phyloP scores from a whole-genome alignment of 73 alveolate genomes.

The Paramecium octaurelia region DNA sequence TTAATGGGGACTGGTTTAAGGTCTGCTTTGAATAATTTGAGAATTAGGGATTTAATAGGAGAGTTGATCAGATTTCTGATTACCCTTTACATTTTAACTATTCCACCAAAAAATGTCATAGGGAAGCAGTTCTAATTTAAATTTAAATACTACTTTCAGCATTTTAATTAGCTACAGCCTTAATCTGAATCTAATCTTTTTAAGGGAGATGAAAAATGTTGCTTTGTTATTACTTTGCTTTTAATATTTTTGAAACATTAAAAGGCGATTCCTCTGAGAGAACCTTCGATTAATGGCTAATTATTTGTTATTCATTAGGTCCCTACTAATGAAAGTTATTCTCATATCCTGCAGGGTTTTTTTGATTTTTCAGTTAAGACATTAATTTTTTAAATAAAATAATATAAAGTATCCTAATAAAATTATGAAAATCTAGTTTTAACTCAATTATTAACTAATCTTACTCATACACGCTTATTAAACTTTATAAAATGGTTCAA shows the following conservation, averaged over 20 bases:
- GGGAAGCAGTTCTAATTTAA: constrained; percentile 8
- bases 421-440: neutral
- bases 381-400: neutral
- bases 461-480: no score
- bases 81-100: constrained; percentile 10
- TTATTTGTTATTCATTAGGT: neutral
- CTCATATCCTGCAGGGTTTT: neutral
- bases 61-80: neutral
- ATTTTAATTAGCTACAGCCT: neutral
- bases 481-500: no score
- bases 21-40: neutral
- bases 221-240: neutral
- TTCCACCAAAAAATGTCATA: constrained; percentile 32
- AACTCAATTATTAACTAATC: neutral
- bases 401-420: neutral
- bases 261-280: neutral
- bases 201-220: constrained; percentile 13
- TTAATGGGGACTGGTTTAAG: neutral
- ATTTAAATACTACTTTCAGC: neutral
- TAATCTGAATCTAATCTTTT: neutral
- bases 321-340: neutral
- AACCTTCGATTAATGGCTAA: neutral
- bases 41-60: neutral
- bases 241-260: neutral
- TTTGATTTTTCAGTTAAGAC: neutral